phyloP scores from a whole-genome alignment of 2,329 filamentous ascomycete genomes.

The Alternaria rosae region DNA sequence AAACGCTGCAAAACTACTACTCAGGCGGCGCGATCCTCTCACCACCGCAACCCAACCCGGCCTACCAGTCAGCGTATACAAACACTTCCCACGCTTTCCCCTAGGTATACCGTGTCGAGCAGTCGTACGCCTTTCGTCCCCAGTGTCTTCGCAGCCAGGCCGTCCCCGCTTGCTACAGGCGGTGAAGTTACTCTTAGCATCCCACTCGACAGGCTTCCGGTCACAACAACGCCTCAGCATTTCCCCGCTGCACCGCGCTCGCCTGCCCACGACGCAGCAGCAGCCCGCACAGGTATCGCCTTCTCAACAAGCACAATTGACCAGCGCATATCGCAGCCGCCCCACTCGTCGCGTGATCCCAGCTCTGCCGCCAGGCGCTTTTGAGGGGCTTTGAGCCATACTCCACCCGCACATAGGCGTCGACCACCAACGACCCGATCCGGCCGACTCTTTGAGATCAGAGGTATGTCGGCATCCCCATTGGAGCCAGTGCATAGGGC shows the following conservation, averaged over 20 bases:
- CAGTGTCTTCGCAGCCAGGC: conserved; percentile 20
- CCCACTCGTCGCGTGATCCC: conserved; percentile 45
- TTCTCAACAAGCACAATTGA: conserved; percentile 39
- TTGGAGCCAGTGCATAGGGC: conserved; percentile 11
- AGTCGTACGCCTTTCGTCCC: conserved; percentile 25
- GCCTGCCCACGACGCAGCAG: conserved; percentile 38
- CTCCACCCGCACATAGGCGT: conserved; percentile 39
- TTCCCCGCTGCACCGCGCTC: conserved; percentile 38
- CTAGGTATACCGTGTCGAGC: conserved; percentile 30
- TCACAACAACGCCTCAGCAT: conserved; percentile 46
- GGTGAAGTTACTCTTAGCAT: conserved; percentile 49
- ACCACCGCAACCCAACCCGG: conserved; percentile 35
- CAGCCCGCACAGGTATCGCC: conserved; percentile 40
- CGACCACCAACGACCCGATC: conserved; percentile 25
- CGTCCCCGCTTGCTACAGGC: conserved; percentile 38
- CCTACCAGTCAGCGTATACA: conserved; percentile 25
- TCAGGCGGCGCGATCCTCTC: conserved; percentile 37
- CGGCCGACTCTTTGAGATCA: conserved; percentile 31
- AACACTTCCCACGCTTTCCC: conserved; percentile 23
- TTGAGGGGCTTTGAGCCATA: conserved; percentile 53
- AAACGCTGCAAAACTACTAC: conserved; percentile 33
- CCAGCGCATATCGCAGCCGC: conserved; percentile 30
- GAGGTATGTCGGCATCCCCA: conserved; percentile 38
- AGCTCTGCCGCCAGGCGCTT: conserved; percentile 44
- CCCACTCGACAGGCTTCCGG: conserved; percentile 45